phyloP scores from a whole-genome alignment of 2,329 filamentous ascomycete genomes.

The Fusarium papillatum region DNA sequence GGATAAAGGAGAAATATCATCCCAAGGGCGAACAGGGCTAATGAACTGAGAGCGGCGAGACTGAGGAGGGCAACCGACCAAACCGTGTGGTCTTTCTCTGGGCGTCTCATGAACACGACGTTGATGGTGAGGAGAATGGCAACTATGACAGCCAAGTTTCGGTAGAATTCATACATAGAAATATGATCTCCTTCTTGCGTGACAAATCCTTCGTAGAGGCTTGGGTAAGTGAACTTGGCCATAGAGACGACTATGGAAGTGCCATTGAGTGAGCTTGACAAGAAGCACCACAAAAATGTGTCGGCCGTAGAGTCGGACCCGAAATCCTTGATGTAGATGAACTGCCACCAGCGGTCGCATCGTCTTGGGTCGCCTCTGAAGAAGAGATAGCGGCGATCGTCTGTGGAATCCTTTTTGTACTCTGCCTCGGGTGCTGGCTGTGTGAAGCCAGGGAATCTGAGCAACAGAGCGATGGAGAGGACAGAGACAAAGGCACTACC shows the following conservation, averaged over 20 bases:
- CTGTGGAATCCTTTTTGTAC: background rate
- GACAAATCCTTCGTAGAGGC: background rate
- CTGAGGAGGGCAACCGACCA: background rate
- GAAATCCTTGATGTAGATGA: background rate
- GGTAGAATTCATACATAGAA: background rate
- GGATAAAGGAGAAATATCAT: background rate
- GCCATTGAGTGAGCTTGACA: background rate
- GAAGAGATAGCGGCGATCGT: background rate
- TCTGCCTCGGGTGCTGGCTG: background rate
- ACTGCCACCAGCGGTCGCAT: background rate
- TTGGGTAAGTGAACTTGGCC: background rate
- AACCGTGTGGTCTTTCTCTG: no score
- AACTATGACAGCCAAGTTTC: background rate
- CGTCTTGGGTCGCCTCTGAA: background rate
- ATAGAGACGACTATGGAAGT: background rate
- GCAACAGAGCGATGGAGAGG: slow-evolving; percentile 14
- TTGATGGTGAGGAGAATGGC: background rate
- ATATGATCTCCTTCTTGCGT: background rate
- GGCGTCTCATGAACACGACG: background rate
- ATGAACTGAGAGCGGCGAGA: background rate
- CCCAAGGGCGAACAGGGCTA: background rate
- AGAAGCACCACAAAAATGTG: background rate
- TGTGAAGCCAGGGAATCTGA: slow-evolving; percentile 15
- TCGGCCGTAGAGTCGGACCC: background rate
- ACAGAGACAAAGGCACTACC: slow-evolving; percentile 7